Base-by-base conservation (phyloP, 1,284 basidiomycete species). In the Stygiomarasmius scandens region DNA sequence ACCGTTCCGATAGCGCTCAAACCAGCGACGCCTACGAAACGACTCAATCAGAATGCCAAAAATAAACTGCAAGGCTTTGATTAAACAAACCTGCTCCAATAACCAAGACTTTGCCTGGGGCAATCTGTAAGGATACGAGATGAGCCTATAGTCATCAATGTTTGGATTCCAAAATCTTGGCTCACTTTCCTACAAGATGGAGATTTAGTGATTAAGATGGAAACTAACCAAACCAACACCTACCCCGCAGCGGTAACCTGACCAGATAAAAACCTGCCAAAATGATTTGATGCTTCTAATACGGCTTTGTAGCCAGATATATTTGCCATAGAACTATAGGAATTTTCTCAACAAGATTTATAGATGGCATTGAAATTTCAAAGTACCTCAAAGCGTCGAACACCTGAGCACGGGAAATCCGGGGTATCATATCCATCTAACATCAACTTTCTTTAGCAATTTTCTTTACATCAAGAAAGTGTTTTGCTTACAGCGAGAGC, bases 271-370 rank as follows among this genome's bases (percentile, higher is more conserved):
- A 92, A 93, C 62, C 92, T 79, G 67, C 92, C 92, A 64, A 94
- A 94, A 67, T 90, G 84, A 71, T 92, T 93, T 22, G 90, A 89
- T 34, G 92, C 92, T 71, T 94, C 92, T 64, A 94, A 73, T 45
- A 94, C 90, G 38, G 92, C 92, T 67, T 93, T 92, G 71, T 94
- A 94, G 8, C 92, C 92, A 14, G 90, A 84, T 49, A 93, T 93
- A 66, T 93, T 94, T 14, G 90, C 87, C 92, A 94, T 94, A n/a
- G 90, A 93, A 66, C 90, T 93, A 58, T 14, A 55, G 1, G 22
- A 24, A n/a, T 50, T 47, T 53, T 23, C 44, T 44, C 41, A 24
- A 3, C 29, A 58, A 23, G 23, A 41, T 44, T 38, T 38, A 27
- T 50, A 34, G 32, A 50, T 23, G 24, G 43, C 3, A 36, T 19